phyloP scores from a whole-genome alignment of 2,329 filamentous ascomycete species.

The Beauveria scarabaeidicola region DNA sequence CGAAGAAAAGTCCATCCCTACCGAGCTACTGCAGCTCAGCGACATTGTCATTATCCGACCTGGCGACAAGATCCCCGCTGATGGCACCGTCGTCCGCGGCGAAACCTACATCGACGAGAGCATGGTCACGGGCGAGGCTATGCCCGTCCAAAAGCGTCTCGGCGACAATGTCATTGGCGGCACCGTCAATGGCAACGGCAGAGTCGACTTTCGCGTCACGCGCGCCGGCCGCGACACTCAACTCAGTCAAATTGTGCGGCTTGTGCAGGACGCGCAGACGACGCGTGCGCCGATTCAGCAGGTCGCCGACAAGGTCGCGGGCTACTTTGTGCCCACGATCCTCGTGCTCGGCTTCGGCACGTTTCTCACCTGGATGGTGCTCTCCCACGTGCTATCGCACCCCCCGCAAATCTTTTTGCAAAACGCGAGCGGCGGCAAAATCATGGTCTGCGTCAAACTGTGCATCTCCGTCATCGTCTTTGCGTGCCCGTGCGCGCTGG shows the following conservation, averaged over 20 bases:
- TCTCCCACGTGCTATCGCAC: conserved; percentile 74
- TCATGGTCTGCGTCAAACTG: conserved; percentile 95
- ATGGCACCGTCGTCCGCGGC: conserved; percentile 77
- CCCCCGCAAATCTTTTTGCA: conserved; percentile 85
- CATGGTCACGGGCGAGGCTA: conserved; percentile 96
- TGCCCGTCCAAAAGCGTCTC: conserved; percentile 84
- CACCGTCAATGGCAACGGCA: conserved; percentile 89
- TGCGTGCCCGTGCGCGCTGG: conserved; percentile 93
- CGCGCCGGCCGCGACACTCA: conserved; percentile 91
- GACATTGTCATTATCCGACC: conserved; percentile 90
- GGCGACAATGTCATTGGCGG: conserved; percentile 78
- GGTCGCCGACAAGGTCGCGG: conserved; percentile 81
- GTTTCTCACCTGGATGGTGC: conserved; percentile 87
- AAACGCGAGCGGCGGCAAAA: conserved; percentile 72
- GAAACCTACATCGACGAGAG: conserved; percentile 95
- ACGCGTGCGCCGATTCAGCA: conserved; percentile 89
- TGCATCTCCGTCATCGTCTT: conserved; percentile 99
- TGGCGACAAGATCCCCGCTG: conserved; percentile 93
- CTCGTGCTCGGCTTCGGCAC: conserved; percentile 75
- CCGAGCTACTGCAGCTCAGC: conserved; percentile 86
- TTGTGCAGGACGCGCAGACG: conserved; percentile 97
- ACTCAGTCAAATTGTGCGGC: conserved; percentile 92
- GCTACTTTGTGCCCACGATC: conserved; percentile 89
- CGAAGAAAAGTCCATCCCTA: conserved; percentile 83
- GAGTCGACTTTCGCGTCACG: conserved; percentile 86